Evolutionary conservation across 2,329 filamentous ascomycete species (phyloP).

Genomic region (Myriosclerotinia duriaeana): DNA sequence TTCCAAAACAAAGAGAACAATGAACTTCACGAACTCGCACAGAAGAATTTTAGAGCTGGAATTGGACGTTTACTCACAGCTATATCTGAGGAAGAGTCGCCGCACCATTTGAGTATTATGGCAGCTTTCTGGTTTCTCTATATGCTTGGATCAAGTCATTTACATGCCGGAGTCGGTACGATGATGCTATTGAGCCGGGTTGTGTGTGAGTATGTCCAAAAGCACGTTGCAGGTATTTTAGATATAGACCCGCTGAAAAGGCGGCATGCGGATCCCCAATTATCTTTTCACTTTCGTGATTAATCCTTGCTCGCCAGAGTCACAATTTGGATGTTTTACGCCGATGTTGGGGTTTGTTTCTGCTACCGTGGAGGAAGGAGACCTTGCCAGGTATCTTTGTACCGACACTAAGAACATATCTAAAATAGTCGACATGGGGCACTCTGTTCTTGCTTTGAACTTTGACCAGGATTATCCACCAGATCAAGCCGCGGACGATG

Average conservation of each 20-base stretch:
- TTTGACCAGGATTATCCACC: not conserved
- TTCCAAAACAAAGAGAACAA: slow-evolving; percentile 4
- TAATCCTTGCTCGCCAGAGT: slow-evolving; percentile 9
- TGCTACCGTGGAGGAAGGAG: slow-evolving; percentile 18
- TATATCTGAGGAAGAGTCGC: slow-evolving; percentile 1
- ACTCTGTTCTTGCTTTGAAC: not conserved
- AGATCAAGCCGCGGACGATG: slow-evolving; percentile 8
- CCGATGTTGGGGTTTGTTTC: slow-evolving; percentile 18
- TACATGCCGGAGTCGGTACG: slow-evolving; percentile 8
- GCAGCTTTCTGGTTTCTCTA: slow-evolving; percentile 20
- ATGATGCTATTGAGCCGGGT: slow-evolving; percentile 14
- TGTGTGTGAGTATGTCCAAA: slow-evolving; percentile 14
- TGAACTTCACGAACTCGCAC: slow-evolving; percentile 1
- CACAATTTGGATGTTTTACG: slow-evolving; percentile 17
- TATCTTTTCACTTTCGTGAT: not conserved
- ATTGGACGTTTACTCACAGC: slow-evolving; percentile 13
- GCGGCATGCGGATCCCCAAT: not conserved
- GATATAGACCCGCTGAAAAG: not conserved
- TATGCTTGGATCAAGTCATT: slow-evolving; percentile 15
- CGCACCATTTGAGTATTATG: slow-evolving; percentile 9
- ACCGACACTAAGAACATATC: slow-evolving; percentile 7
- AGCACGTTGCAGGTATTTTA: slow-evolving; percentile 4
- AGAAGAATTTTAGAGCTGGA: slow-evolving; percentile 13
- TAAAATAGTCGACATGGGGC: slow-evolving; percentile 5
- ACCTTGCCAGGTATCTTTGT: slow-evolving; percentile 15